These are phyloP conservation scores for Diutina pseudorugosa DNA, from an alignment of 1,139 yeast species.

Conservation along the genomic window DNA sequence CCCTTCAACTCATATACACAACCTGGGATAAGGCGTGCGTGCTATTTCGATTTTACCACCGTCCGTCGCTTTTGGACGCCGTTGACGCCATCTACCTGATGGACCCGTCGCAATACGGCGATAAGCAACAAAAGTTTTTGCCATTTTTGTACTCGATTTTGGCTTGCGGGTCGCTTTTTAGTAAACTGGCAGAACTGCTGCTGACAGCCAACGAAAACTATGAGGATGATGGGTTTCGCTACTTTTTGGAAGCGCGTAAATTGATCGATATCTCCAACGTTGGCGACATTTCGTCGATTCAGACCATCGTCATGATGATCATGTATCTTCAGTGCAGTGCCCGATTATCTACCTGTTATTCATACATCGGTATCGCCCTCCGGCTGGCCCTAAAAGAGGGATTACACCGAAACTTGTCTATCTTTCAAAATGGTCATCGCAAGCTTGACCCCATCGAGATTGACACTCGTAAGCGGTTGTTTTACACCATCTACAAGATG, in stretches of 20 bases:
- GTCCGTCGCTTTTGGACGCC: constrained; percentile 73
- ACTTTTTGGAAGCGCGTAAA: constrained; percentile 3
- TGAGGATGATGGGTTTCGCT: constrained; percentile 4
- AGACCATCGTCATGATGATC: constrained; percentile 62
- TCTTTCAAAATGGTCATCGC: constrained; percentile 34
- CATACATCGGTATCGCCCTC: constrained; percentile 85
- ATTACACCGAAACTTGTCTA: constrained; percentile 59
- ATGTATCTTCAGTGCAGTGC: constrained; percentile 86
- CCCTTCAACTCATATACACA: constrained; percentile 56
- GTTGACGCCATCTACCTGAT: constrained; percentile 39
- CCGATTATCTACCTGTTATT: constrained; percentile 77
- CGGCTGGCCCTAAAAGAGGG: constrained; percentile 85
- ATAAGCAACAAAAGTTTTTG: constrained; percentile 61
- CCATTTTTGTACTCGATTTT: constrained; percentile 60
- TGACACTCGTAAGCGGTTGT: constrained; percentile 75
- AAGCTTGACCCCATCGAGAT: constrained; percentile 68
- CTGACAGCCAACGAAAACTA: background rate
- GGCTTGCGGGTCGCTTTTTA: constrained; percentile 17
- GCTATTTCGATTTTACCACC: constrained; percentile 70
- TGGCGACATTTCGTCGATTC: constrained; percentile 38
- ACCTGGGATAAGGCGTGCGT: constrained; percentile 87
- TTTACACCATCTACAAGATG: constrained; percentile 85
- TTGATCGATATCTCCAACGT: constrained; percentile 24
- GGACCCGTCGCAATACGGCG: constrained; percentile 57
- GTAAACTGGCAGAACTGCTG: background rate